Conservation (phyloP, 192 early-diverging fungal species). For the Diversispora epigaea region DNA sequence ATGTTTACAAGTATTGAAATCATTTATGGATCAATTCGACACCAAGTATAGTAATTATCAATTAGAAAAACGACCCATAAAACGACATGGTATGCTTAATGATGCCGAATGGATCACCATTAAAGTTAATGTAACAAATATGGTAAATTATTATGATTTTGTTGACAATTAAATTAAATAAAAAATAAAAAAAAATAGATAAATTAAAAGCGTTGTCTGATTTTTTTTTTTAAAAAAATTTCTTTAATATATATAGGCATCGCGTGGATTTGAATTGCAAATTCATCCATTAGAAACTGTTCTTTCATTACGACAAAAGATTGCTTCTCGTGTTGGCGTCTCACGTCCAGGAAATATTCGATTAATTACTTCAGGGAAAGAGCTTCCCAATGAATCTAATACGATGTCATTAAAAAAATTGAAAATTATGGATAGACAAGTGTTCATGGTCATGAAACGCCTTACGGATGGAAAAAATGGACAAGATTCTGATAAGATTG, state of each 20-base stretch:
- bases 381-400: constrained; percentile 35
- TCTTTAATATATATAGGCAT: neutral
- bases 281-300: constrained; percentile 41
- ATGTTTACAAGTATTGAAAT: constrained; percentile 46
- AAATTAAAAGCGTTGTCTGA: neutral
- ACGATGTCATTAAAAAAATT: constrained; percentile 43
- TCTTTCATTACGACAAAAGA: constrained; percentile 33
- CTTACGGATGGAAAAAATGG: neutral
- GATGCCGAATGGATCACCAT: constrained; percentile 45
- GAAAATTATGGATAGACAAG: constrained; percentile 37
- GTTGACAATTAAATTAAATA: too few relatives aligned
- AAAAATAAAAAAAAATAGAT: too few relatives aligned
- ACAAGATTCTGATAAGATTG: constrained; percentile 15
- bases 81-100: constrained; percentile 43
- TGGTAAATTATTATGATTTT: neutral
- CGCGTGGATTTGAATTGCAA: constrained; percentile 38
- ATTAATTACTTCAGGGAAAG: constrained; percentile 42
- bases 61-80: constrained; percentile 10
- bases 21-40: constrained; percentile 39
- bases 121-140: constrained; percentile 34
- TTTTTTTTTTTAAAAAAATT: neutral
- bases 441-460: constrained; percentile 41
- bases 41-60: constrained; percentile 32
- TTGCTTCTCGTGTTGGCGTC: constrained; percentile 36
- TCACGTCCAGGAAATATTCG: constrained; percentile 36